phyloP scores from a whole-genome alignment of 179 eudicot genomes.

The Silene noctiflora region DNA sequence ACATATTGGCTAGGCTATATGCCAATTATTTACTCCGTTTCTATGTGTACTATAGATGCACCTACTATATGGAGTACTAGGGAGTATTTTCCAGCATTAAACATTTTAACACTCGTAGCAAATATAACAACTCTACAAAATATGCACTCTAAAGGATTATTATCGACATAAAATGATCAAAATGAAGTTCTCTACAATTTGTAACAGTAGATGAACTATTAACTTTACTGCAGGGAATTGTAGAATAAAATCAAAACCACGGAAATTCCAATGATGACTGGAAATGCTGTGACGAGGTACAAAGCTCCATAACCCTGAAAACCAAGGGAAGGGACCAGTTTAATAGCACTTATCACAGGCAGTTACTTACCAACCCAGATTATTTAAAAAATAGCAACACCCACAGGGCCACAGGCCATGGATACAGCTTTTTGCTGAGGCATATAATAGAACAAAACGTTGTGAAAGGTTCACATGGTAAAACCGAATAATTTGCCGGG shows the following conservation, averaged over 20 bases:
- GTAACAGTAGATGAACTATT: not conserved
- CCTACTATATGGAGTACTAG: not conserved
- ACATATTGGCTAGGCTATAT: not conserved
- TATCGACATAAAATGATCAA: not conserved
- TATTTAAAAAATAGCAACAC: not conserved
- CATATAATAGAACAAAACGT: not conserved
- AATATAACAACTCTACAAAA: not conserved
- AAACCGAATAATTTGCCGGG: too few relatives aligned
- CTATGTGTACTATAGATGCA: not conserved
- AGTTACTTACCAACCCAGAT: not conserved
- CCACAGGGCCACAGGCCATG: too few relatives aligned
- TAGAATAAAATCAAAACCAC: slow-evolving; percentile 84
- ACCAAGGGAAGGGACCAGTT: not conserved
- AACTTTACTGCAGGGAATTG: slow-evolving; percentile 66
- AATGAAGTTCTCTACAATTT: not conserved
- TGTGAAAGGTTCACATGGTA: too few relatives aligned
- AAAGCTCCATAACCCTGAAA: slow-evolving; percentile 91
- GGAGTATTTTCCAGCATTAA: too few relatives aligned
- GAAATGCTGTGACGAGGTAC: slow-evolving; percentile 81
- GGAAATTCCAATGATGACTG: slow-evolving; percentile 79
- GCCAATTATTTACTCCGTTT: too few relatives aligned
- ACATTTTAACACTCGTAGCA: too few relatives aligned
- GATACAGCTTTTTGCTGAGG: not conserved
- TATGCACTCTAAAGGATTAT: not conserved
- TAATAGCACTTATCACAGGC: not conserved